A percentile compares a stretch with the other conserved stretches of the same genome.
These are phyloP conservation scores for Penicillium sp. DNA, from an alignment of 2,329 filamentous ascomycete species.

Conservation along the genomic window DNA sequence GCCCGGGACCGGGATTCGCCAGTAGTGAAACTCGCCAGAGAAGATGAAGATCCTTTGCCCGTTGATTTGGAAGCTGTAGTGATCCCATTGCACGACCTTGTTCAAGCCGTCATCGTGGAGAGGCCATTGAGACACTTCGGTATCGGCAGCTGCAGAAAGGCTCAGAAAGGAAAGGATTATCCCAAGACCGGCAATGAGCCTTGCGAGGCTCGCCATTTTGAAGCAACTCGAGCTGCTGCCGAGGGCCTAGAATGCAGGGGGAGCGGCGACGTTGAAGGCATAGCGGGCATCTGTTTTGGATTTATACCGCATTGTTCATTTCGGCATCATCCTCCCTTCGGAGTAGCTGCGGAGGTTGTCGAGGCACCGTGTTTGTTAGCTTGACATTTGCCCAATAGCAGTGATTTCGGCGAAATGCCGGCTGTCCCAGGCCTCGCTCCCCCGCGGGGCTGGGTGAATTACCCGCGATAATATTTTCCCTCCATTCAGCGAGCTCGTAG, in stretches of 20 bases:
- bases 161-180: constrained; percentile 12
- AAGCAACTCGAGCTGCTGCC: constrained; percentile 4
- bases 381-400: neutral
- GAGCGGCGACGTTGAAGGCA: neutral
- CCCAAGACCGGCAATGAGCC: constrained; percentile 10
- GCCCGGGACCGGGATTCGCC: constrained; percentile 51
- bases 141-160: constrained; percentile 2
- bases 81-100: constrained; percentile 51
- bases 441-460: neutral
- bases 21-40: constrained; percentile 56
- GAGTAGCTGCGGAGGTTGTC: constrained; percentile 1
- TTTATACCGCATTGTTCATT: constrained; percentile 3
- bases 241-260: neutral
- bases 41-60: constrained; percentile 53
- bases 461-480: constrained; percentile 10
- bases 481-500: constrained; percentile 9
- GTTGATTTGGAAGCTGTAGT: constrained; percentile 54
- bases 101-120: constrained; percentile 50
- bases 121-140: constrained; percentile 41
- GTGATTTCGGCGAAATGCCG: constrained; percentile 6
- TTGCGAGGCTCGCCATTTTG: constrained; percentile 9
- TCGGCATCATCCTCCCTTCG: neutral
- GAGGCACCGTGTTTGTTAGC: neutral
- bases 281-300: neutral
- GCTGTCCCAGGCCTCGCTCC: neutral